These are phyloP conservation scores for Termitomyces sp. DNA, from an alignment of 768 basidiomycete species.

Conservation along the genomic window DNA sequence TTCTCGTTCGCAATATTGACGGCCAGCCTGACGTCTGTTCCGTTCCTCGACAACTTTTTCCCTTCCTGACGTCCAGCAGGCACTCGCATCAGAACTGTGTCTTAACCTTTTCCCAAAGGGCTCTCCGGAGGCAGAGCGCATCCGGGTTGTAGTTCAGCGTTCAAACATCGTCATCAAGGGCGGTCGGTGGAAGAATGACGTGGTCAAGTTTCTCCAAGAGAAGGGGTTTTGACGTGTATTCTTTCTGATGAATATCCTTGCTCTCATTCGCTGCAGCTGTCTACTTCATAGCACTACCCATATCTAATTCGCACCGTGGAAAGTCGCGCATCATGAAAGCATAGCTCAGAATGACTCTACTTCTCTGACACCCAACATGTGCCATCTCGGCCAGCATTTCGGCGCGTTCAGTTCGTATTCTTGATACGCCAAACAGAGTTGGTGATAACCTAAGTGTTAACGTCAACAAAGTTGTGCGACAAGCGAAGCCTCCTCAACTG, in stretches of 20 bases:
- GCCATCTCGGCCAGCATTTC: not conserved
- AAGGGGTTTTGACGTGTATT: constrained; percentile 51
- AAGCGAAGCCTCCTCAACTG: not conserved
- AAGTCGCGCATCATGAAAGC: constrained; percentile 1
- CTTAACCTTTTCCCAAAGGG: constrained; percentile 42
- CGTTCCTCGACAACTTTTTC: not conserved
- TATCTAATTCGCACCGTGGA: constrained; percentile 9
- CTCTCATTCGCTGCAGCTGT: constrained; percentile 4
- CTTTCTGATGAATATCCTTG: constrained; percentile 2
- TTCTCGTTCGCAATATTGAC: constrained; percentile 64
- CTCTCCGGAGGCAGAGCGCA: constrained; percentile 40
- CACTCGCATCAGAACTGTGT: constrained; percentile 52
- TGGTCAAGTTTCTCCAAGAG: constrained; percentile 55
- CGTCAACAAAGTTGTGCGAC: no score
- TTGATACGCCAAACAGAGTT: not conserved
- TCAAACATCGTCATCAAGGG: constrained; percentile 56
- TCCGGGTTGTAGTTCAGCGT: constrained; percentile 42
- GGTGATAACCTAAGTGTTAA: not conserved
- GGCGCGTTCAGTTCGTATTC: not conserved
- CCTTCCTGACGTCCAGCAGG: constrained; percentile 30
- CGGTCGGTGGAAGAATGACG: constrained; percentile 56
- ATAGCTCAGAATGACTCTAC: not conserved
- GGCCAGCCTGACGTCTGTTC: constrained; percentile 52
- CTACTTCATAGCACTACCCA: constrained; percentile 4
- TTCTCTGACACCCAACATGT: not conserved